Percentiles rank a stretch among this genome's conserved stretches.
These are phyloP conservation scores for Saccharomycopsis fibuligera DNA, from an alignment of 805 yeast genomes.

Conservation along the genomic window DNA sequence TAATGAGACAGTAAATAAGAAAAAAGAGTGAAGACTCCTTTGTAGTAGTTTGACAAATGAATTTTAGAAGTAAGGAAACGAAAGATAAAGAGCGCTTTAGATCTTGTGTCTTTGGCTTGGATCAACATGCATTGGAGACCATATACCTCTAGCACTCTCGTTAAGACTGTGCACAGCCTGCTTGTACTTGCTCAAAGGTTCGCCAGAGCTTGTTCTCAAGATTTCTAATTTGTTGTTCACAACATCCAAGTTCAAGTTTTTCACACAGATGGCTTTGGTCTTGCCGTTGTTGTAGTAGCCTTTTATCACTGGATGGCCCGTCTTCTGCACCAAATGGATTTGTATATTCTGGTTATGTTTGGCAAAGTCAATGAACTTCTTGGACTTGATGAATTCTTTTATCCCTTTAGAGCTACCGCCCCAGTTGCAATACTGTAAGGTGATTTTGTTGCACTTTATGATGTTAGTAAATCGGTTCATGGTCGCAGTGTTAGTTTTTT, in stretches of 20 bases:
- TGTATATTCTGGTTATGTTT: conserved; percentile 55
- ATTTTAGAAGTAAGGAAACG: too few relatives aligned
- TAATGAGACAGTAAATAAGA: too few relatives aligned
- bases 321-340: conserved; percentile 59
- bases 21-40: too few relatives aligned
- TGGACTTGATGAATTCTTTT: conserved; percentile 54
- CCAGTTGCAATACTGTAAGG: conserved; percentile 84
- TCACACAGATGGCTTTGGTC: conserved; percentile 63
- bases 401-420: conserved; percentile 92
- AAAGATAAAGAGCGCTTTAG: conserved; percentile 23
- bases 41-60: too few relatives aligned
- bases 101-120: conserved; percentile 43
- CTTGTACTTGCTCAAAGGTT: conserved; percentile 46
- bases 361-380: conserved; percentile 51
- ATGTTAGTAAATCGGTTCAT: background rate
- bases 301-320: conserved; percentile 76
- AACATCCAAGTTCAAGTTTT: conserved; percentile 58
- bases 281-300: conserved; percentile 47
- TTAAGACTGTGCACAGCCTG: conserved; percentile 78
- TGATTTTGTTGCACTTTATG: conserved; percentile 55
- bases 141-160: conserved; percentile 85
- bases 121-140: conserved; percentile 91
- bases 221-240: conserved; percentile 61
- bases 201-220: conserved; percentile 65
- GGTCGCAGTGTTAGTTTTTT: background rate